A percentile compares a stretch with the other conserved stretches of the same genome.
These are phyloP conservation scores for Naganishia cerealis DNA, from an alignment of 1,284 basidiomycete genomes.

Conservation along the genomic window DNA sequence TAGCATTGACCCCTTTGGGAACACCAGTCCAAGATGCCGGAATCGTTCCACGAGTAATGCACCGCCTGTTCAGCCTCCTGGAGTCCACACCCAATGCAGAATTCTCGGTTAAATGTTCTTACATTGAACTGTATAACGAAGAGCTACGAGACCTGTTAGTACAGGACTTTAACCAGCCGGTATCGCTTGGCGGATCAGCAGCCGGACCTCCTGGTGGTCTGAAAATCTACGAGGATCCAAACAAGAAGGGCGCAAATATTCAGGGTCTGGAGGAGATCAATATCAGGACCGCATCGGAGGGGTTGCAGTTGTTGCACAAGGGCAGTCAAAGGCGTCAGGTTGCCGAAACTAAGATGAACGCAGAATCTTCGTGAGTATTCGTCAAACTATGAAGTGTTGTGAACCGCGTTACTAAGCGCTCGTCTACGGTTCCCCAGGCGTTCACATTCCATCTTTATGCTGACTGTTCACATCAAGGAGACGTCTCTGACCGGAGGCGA, in stretches of 20 bases:
- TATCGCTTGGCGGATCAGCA: conserved; percentile 32
- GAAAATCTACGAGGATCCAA: conserved; percentile 89
- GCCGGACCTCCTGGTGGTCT: conserved; percentile 67
- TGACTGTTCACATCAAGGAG: conserved; percentile 92
- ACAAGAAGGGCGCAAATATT: conserved; percentile 83
- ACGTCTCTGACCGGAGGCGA: conserved; percentile 63
- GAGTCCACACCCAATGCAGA: conserved; percentile 70
- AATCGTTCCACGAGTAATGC: conserved; percentile 94
- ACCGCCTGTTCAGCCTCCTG: conserved; percentile 85
- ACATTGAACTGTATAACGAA: conserved; percentile 98
- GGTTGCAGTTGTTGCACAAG: conserved; percentile 78
- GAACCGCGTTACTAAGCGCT: conserved; percentile 1
- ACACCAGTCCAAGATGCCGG: conserved; percentile 87
- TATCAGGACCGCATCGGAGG: conserved; percentile 80
- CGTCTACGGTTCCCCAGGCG: conserved; percentile 59
- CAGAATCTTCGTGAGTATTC: conserved; percentile 69
- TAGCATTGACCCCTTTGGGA: conserved; percentile 70
- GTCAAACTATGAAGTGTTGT: neutral
- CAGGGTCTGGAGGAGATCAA: conserved; percentile 90
- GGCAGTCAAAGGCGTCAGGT: conserved; percentile 90
- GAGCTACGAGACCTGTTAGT: conserved; percentile 92
- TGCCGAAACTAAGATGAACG: conserved; percentile 96
- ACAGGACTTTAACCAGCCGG: conserved; percentile 66
- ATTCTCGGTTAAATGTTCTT: conserved; percentile 91
- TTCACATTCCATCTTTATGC: conserved; percentile 96